Base-by-base conservation (phyloP, 306 rosid genomes). In the Potentilla sterilis region DNA sequence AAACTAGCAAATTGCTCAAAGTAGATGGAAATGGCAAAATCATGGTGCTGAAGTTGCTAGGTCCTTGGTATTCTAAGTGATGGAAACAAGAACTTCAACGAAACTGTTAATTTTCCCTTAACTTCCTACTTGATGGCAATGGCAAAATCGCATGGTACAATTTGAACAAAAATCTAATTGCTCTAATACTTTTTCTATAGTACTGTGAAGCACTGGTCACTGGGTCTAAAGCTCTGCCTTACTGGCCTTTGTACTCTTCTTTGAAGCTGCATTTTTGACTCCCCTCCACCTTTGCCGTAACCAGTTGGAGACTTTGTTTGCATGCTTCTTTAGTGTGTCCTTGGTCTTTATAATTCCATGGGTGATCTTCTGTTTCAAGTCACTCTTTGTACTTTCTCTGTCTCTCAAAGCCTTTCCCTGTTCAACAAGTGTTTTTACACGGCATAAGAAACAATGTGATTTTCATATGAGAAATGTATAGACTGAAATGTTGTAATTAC, bases 351-450 rank as follows among this genome's bases (percentile, higher is more conserved):
- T 24, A 40, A 92, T 81, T 35, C 89, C 87, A 75, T 75, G 78
- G 19, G 76, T 76, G 71, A 95, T 73, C 85, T 32, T 84, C 77
- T 83, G 84, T 79, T 81, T 90, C 91, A 94, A 88, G 66, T 90
- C 97, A 12, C 58, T 64, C 80, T 85, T 85, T n/a, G 73, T 74
- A 34, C 78, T 81, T 73, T 84, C 85, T 75, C 87, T 92, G 65
- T 74, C 86, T 83, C 88, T 86, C 86, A 95, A 72, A 73, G 85
- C 85, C 74, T 84, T 88, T 41, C 97, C 97, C 99, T 92, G 73
- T 74, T 85, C 19, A 37, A 63, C 24, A 62, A 72, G 64, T 22
- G 18, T 57, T n/a, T 43, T 67, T 67, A 52, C 28, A 44, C 18
- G 47, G 18, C 37, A 21, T 65, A 8, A 48, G 49, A 66, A 71